Conservation (phyloP, 2,329 filamentous ascomycete species). For the Colletotrichum echinochloae region DNA sequence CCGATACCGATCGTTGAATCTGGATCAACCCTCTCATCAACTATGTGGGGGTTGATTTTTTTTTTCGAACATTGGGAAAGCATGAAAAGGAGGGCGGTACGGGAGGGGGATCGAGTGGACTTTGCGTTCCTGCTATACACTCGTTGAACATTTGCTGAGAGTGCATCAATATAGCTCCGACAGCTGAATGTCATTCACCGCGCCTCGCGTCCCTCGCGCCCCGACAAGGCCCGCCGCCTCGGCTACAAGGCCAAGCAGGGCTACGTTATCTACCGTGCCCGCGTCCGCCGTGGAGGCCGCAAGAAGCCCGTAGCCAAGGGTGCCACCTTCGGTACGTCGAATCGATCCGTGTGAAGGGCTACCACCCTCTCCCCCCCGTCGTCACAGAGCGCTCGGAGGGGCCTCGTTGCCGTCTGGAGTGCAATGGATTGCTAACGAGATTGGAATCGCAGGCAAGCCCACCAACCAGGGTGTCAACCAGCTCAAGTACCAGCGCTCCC, state of each 20-base stretch:
- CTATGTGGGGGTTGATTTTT: constrained; percentile 6
- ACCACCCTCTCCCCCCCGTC: constrained; percentile 3
- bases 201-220: constrained; percentile 96
- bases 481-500: constrained; percentile 99
- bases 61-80: constrained; percentile 16
- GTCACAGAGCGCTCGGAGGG: not conserved
- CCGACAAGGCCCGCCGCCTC: constrained; percentile 99
- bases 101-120: constrained; percentile 44
- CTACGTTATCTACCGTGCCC: constrained; percentile 99
- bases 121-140: constrained; percentile 84
- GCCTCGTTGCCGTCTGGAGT: not conserved
- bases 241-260: constrained; percentile 99
- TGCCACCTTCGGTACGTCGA: constrained; percentile 93
- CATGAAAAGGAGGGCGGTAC: not conserved
- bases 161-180: constrained; percentile 99
- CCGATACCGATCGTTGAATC: constrained; percentile 23
- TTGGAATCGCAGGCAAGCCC: constrained; percentile 82
- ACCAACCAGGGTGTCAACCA: constrained; percentile 99
- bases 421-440: constrained; percentile 42
- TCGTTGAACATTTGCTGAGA: constrained; percentile 99
- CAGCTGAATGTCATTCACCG: constrained; percentile 99
- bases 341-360: not conserved
- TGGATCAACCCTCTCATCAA: not conserved
- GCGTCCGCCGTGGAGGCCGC: constrained; percentile 98
- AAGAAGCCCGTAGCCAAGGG: constrained; percentile 97